Conservation (phyloP, 345 rosid genomes). For the Angophora floribunda region DNA sequence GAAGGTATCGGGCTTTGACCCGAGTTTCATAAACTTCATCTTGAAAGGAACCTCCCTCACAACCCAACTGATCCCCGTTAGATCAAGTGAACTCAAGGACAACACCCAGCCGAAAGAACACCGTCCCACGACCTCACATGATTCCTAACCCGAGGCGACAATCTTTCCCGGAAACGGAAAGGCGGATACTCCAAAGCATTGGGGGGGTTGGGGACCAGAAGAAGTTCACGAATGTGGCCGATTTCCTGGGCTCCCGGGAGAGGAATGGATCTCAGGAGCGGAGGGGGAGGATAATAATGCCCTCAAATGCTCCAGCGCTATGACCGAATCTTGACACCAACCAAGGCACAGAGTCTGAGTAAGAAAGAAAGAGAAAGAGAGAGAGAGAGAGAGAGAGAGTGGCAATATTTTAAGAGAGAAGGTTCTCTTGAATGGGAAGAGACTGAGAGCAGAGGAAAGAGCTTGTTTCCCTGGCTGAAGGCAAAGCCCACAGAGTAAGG, state of each 20-base stretch:
- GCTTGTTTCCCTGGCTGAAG: slow-evolving; percentile 39
- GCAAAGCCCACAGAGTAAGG: slow-evolving; percentile 70
- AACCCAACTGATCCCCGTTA: slow-evolving; percentile 5
- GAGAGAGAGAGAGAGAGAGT: slow-evolving; percentile 4
- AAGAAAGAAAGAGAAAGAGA: slow-evolving; percentile 18
- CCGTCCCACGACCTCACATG: slow-evolving; percentile 21
- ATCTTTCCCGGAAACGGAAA: slow-evolving; percentile 20
- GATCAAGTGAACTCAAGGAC: slow-evolving; percentile 9
- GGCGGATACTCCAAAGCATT: neutral
- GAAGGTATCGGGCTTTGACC: slow-evolving; percentile 73
- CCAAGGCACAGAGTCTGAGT: slow-evolving; percentile 11
- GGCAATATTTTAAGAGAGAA: slow-evolving; percentile 18
- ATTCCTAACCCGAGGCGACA: slow-evolving; percentile 9
- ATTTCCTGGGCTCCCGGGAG: slow-evolving; percentile 16
- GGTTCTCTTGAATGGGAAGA: slow-evolving; percentile 43
- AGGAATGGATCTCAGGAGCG: slow-evolving; percentile 35
- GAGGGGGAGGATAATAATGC: slow-evolving; percentile 8
- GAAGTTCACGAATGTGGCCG: neutral
- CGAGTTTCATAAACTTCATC: slow-evolving; percentile 97
- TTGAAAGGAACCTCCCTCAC: slow-evolving; percentile 8
- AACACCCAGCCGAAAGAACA: slow-evolving; percentile 4
- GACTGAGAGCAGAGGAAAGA: slow-evolving; percentile 21
- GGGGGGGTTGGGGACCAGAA: neutral
- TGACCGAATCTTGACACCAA: slow-evolving; percentile 54
- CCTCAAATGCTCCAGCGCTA: slow-evolving; percentile 7